A percentile compares a stretch with the other conserved stretches of the same genome.
phyloP scores from a whole-genome alignment of 1,284 basidiomycete species.

The Papiliotrema laurentii region DNA sequence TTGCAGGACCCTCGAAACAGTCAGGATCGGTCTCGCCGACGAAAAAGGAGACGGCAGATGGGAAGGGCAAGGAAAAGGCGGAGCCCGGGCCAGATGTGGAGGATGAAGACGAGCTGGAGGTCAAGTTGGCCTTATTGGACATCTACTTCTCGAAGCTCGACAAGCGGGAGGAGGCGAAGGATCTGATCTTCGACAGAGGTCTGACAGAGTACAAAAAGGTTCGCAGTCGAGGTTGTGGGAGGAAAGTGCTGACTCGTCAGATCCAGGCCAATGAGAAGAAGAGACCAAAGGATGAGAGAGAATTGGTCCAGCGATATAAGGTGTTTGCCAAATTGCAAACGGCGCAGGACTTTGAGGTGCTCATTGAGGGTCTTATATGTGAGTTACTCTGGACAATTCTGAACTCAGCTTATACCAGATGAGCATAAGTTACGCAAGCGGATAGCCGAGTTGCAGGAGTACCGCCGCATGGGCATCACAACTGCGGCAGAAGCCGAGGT shows the following conservation, averaged over 20 bases:
- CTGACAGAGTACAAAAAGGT: constrained; percentile 93
- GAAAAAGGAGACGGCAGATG: constrained; percentile 12
- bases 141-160: constrained; percentile 92
- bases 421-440: constrained; percentile 77
- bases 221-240: not conserved
- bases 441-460: constrained; percentile 83
- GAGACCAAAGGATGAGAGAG: constrained; percentile 83
- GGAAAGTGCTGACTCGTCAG: constrained; percentile 49
- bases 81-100: constrained; percentile 69
- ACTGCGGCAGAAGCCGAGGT: constrained; percentile 81
- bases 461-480: constrained; percentile 74
- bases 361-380: constrained; percentile 87
- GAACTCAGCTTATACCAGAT: constrained; percentile 52
- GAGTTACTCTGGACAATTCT: constrained; percentile 32
- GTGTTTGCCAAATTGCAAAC: constrained; percentile 92
- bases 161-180: constrained; percentile 78
- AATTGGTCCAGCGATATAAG: constrained; percentile 81
- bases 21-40: constrained; percentile 2
- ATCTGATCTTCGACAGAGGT: constrained; percentile 88
- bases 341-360: constrained; percentile 82
- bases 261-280: constrained; percentile 89
- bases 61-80: constrained; percentile 61
- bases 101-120: constrained; percentile 78
- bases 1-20: constrained; percentile 44
- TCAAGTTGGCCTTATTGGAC: constrained; percentile 85